phyloP scores from a whole-genome alignment of 306 rosid genomes.

The Acmispon strigosus region DNA sequence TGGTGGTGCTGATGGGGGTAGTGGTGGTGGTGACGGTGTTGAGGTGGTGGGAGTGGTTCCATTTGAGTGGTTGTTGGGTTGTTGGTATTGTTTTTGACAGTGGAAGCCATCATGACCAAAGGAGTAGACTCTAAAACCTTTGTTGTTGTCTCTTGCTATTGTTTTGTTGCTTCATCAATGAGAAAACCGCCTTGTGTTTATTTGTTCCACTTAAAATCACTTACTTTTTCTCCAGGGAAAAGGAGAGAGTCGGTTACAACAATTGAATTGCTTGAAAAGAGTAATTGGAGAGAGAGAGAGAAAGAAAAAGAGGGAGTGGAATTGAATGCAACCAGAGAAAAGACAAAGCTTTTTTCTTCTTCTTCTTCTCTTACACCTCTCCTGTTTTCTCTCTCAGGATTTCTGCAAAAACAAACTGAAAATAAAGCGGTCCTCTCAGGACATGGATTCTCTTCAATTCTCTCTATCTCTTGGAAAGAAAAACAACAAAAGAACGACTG shows the following conservation, averaged over 20 bases:
- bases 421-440: slow-evolving; percentile 43
- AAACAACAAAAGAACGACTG: slow-evolving; percentile 25
- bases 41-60: slow-evolving; percentile 43
- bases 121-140: slow-evolving; percentile 2
- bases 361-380: slow-evolving; percentile 10
- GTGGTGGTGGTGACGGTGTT: slow-evolving; percentile 27
- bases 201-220: slow-evolving; percentile 22
- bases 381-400: slow-evolving; percentile 11
- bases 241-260: slow-evolving; percentile 45
- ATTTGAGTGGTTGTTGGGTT: slow-evolving; percentile 29
- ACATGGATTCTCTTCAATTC: slow-evolving; percentile 16
- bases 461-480: not conserved
- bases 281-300: slow-evolving; percentile 5
- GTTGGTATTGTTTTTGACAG: slow-evolving; percentile 27
- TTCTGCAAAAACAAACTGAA: slow-evolving; percentile 27
- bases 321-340: slow-evolving; percentile 50
- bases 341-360: slow-evolving; percentile 9
- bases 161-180: slow-evolving; percentile 33
- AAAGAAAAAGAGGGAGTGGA: slow-evolving; percentile 6
- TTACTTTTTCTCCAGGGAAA: slow-evolving; percentile 6
- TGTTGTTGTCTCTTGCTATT: not conserved
- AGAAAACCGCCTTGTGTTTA: slow-evolving; percentile 36
- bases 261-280: slow-evolving; percentile 4
- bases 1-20: slow-evolving; percentile 17
- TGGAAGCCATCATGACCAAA: slow-evolving; percentile 54